Evolutionary conservation across 768 basidiomycete species (phyloP), one percentile per base, ranked within the genome.

Genomic region (Botryobasidium botryosum): DNA sequence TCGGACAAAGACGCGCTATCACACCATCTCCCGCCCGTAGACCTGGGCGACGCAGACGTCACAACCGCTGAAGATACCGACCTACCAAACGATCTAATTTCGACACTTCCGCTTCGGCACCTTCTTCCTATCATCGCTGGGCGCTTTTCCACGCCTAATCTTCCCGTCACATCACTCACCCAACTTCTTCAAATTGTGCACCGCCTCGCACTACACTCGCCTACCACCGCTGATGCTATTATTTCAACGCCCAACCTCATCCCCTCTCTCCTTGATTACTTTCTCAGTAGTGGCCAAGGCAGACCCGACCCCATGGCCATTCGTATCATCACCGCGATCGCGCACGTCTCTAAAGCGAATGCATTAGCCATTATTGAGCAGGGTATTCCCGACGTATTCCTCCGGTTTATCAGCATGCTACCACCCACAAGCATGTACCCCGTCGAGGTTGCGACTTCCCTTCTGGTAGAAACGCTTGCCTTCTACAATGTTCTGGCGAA

Each of bases 321-420:
- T 2, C 60, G 62, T n/a, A 54, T 83, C 18, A 61, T 88, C 17
- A 63, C 56, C 10, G 66, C 65, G 1, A 65, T 88, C 24, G 74
- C 74, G 1, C 58, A 60, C 2, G 71, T 82, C 1, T 83, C 84
- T 0, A 72, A 87, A n/a, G 52, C 62, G 1, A 79, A 74, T 47
- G 87, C 88, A 0, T 59, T 59, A 7, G 62, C 64, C 5, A 60
- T 87, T 5, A 55, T 69, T 27, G 71, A 70, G 12, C 61, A 43
- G 28, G 52, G 49, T 0, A 35, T 69, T 15, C 68, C 75, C 1
- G 79, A 83, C 52, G 64, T 75, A 0, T 68, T 84, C 1, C 64
- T 92, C 35, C 74, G 82, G 20, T 92, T 84, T 55, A 56, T 86
- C 38, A 65, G 75, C 0, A 62, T 66, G 40, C 65, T 73, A 21